Evolutionary conservation across 1,284 basidiomycete genomes (phyloP).

Genomic region (Exobasidium rhododendri): DNA sequence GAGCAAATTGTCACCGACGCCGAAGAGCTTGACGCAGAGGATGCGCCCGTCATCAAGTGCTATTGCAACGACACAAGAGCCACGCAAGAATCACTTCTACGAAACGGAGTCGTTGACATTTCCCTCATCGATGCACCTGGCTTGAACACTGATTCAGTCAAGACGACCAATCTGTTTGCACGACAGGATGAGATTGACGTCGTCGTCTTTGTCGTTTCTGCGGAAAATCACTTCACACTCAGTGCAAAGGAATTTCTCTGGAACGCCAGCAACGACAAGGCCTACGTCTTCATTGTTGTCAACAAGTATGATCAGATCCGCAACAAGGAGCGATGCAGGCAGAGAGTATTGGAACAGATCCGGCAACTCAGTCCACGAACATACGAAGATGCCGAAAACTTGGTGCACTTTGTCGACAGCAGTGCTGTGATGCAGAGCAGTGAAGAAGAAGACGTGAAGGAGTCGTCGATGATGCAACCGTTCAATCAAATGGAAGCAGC

Average conservation of each 20-base stretch:
- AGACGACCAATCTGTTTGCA: conserved; percentile 92
- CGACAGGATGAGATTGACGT: conserved; percentile 99
- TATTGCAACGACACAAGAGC: conserved; percentile 42
- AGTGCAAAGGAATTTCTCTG: conserved; percentile 91
- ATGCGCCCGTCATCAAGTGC: conserved; percentile 56
- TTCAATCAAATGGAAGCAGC: conserved; percentile 89
- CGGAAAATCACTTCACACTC: conserved; percentile 97
- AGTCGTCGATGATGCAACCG: background rate
- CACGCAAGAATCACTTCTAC: conserved; percentile 55
- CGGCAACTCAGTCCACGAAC: conserved; percentile 85
- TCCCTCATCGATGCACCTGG: conserved; percentile 98
- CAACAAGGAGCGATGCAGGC: conserved; percentile 89
- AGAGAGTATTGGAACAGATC: conserved; percentile 89
- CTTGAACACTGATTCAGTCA: conserved; percentile 89
- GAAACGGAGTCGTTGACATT: conserved; percentile 95
- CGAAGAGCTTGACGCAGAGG: conserved; percentile 65
- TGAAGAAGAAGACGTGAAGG: conserved; percentile 41
- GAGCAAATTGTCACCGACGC: conserved; percentile 71
- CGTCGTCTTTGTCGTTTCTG: conserved; percentile 94
- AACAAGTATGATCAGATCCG: conserved; percentile 96
- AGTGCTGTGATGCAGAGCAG: conserved; percentile 51
- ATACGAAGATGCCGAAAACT: conserved; percentile 82
- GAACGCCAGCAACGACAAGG: conserved; percentile 93
- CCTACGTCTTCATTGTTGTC: conserved; percentile 96
- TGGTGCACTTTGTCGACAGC: conserved; percentile 98